These are phyloP conservation scores for Penicillium olsonii DNA, from an alignment of 2,329 filamentous ascomycete species.

Conservation along the genomic window DNA sequence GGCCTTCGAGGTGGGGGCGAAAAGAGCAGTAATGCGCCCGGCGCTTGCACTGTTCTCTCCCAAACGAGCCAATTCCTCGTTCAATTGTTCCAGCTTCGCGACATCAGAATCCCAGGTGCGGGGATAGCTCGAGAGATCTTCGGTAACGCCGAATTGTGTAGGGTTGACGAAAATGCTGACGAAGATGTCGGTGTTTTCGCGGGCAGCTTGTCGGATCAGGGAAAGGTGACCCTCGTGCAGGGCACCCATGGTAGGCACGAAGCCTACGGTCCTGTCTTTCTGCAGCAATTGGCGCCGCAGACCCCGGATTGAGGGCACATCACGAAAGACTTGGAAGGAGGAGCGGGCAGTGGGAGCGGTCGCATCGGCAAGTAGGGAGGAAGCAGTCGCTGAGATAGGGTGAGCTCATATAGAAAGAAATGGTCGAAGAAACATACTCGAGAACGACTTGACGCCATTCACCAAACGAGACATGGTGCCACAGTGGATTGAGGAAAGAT, in stretches of 20 bases:
- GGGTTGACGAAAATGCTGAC: slow-evolving; percentile 96
- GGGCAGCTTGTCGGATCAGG: slow-evolving; percentile 78
- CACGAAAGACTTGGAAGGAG: slow-evolving; percentile 64
- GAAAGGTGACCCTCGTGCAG: slow-evolving; percentile 90
- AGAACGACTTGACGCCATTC: slow-evolving; percentile 28
- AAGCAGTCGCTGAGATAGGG: slow-evolving; percentile 21
- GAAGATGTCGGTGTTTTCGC: slow-evolving; percentile 81
- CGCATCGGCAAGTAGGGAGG: slow-evolving; percentile 26
- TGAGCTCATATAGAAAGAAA: slow-evolving; percentile 13
- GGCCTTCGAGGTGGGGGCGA: slow-evolving; percentile 76
- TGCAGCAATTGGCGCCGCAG: slow-evolving; percentile 68
- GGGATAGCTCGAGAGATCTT: slow-evolving; percentile 87
- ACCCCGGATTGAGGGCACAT: slow-evolving; percentile 69
- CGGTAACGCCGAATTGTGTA: slow-evolving; percentile 86
- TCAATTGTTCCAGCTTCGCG: slow-evolving; percentile 65
- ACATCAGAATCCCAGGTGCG: slow-evolving; percentile 83
- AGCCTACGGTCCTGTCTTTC: slow-evolving; percentile 71
- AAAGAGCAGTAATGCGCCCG: slow-evolving; percentile 77
- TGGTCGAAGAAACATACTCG: slow-evolving; percentile 24
- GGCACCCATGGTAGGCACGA: slow-evolving; percentile 97
- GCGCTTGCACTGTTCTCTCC: slow-evolving; percentile 32
- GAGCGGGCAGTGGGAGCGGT: slow-evolving; percentile 20
- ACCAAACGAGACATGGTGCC: slow-evolving; percentile 34
- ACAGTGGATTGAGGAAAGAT: background rate
- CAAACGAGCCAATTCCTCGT: slow-evolving; percentile 69